Evolutionary conservation across 1,284 basidiomycete genomes (phyloP), one percentile per base, ranked within the genome.

Genomic region (Gastroboletus turbinatus): DNA sequence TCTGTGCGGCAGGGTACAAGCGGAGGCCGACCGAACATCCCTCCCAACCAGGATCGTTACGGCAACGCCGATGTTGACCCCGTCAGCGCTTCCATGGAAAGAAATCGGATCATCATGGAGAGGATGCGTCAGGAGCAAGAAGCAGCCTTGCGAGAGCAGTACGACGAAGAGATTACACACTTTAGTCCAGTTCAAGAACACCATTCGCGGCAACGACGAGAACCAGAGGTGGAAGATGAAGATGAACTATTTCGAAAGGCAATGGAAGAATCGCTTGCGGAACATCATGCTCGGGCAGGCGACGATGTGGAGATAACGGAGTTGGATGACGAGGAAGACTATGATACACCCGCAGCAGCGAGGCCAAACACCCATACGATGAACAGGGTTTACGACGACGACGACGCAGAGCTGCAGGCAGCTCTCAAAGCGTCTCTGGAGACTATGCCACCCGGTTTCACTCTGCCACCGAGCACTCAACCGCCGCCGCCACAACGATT

Each of bases 381-480:
- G 46, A 58, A 64, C 50, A 59, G 81, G 48, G 82, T 85, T 38
- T 91, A 94, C 62, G 92, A 94, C 62, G 91, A 95, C 61, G 93
- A 95, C 61, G 93, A 96, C 63, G 85, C 81, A 35, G 88, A 92
- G 65, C 75, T 96, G 36, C 90, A 95, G 71, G 90, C 91, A 23
- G 94, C 94, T 14, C 74, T 96, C 51, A 85, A 79, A 66, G 94
- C 92, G 3, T 94, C 91, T 42, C 75, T 96, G 62, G 88, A 88
- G 63, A 78, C 78, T 43, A 69, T 86, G 25, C 86, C 91, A 1
- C 71, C 76, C 19, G 87, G 78, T 33, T 87, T 78, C 67, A 64
- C 62, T 23, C 59, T 78, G 11, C 77, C 78, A 17, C 60, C 69
- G 67, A 65, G 70, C n/a, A 61, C 75, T 30, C 68, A 71, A 42